A percentile compares a stretch with the other conserved stretches of the same genome.
These are phyloP conservation scores for Neophaeococcomyces aloes DNA, from an alignment of 2,329 filamentous ascomycete genomes.

Conservation along the genomic window DNA sequence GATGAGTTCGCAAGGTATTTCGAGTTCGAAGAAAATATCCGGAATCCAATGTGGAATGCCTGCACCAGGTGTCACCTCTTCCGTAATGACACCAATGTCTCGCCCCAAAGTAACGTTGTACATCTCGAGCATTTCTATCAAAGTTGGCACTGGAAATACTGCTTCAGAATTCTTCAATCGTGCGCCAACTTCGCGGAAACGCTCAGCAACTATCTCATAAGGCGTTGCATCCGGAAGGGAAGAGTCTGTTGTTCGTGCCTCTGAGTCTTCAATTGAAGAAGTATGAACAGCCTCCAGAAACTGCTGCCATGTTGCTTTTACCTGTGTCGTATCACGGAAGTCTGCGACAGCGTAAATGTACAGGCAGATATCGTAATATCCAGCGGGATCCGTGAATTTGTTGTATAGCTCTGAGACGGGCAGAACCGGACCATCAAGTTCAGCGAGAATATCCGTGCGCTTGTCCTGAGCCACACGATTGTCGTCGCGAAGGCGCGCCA, in stretches of 20 bases:
- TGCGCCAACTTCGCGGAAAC: constrained; percentile 47
- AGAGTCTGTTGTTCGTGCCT: not conserved
- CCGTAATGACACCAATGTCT: constrained; percentile 27
- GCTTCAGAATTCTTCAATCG: constrained; percentile 47
- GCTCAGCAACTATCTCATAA: constrained; percentile 41
- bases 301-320: constrained; percentile 72
- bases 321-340: constrained; percentile 76
- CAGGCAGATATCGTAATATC: constrained; percentile 87
- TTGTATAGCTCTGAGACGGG: constrained; percentile 83
- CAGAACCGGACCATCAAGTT: constrained; percentile 68
- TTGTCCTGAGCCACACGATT: constrained; percentile 54
- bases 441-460: constrained; percentile 52
- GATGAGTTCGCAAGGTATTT: constrained; percentile 51
- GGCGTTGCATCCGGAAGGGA: constrained; percentile 29
- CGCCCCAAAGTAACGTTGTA: constrained; percentile 42
- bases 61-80: not conserved
- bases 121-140: constrained; percentile 47
- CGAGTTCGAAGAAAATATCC: constrained; percentile 54
- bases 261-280: constrained; percentile 31
- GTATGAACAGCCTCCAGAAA: constrained; percentile 63
- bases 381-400: constrained; percentile 76
- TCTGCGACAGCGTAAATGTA: constrained; percentile 87
- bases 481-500: constrained; percentile 68
- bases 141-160: constrained; percentile 43
- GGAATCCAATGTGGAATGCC: constrained; percentile 45